A percentile compares a stretch with the other conserved stretches of the same genome.
phyloP scores from a whole-genome alignment of 805 yeast species.

The Priceomyces melissophilus region DNA sequence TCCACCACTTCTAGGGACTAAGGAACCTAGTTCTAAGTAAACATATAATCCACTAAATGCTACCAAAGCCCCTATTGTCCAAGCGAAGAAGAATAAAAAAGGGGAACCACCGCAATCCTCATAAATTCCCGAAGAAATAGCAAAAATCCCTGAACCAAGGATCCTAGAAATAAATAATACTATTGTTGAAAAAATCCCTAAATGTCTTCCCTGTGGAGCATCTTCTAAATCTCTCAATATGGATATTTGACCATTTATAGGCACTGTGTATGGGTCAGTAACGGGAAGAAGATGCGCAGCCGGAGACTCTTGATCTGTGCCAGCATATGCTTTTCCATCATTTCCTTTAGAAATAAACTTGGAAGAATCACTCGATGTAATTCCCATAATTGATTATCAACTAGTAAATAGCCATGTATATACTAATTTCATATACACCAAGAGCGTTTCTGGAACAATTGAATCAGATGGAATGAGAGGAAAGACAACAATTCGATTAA shows the following conservation, averaged over 20 bases:
- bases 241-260: conserved; percentile 11
- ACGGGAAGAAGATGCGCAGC: neutral
- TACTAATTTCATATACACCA: too few relatives aligned
- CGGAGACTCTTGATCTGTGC: too few relatives aligned
- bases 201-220: conserved; percentile 70
- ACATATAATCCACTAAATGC: conserved; percentile 67
- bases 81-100: conserved; percentile 53
- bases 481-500: too few relatives aligned
- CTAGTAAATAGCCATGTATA: too few relatives aligned
- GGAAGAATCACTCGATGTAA: too few relatives aligned
- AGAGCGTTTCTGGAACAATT: too few relatives aligned
- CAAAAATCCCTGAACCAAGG: conserved; percentile 76
- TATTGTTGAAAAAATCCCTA: conserved; percentile 66
- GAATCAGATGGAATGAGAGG: too few relatives aligned
- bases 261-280: conserved; percentile 3
- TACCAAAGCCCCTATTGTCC: conserved; percentile 59
- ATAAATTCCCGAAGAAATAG: conserved; percentile 65
- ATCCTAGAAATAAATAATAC: conserved; percentile 64
- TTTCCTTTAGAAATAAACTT: too few relatives aligned
- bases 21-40: conserved; percentile 66
- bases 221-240: conserved; percentile 42
- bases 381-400: too few relatives aligned
- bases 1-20: conserved; percentile 74
- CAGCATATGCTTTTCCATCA: too few relatives aligned
- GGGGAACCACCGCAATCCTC: conserved; percentile 69